These are phyloP conservation scores for Kodamaea fukazawae DNA, from an alignment of 805 yeast species.

Conservation along the genomic window DNA sequence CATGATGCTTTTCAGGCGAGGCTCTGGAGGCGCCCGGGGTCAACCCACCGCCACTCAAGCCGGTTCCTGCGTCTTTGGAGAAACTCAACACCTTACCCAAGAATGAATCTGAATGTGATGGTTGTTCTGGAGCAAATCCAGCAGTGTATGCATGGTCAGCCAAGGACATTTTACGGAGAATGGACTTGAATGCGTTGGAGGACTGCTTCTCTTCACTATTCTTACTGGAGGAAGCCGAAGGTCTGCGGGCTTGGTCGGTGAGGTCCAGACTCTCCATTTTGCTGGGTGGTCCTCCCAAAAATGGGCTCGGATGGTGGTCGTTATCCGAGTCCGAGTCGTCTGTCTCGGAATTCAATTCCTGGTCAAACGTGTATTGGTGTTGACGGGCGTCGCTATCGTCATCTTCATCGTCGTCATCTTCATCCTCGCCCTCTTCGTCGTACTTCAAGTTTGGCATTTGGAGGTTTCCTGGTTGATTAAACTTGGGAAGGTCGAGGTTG, in stretches of 20 bases:
- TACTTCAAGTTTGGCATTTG: slow-evolving; percentile 22
- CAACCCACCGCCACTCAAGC: slow-evolving; percentile 41
- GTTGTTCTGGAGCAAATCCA: slow-evolving; percentile 15
- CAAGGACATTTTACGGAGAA: slow-evolving; percentile 36
- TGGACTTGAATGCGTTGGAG: slow-evolving; percentile 18
- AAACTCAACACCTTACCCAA: slow-evolving; percentile 35
- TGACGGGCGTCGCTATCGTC: slow-evolving; percentile 11
- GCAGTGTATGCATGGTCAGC: slow-evolving; percentile 29
- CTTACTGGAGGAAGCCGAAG: slow-evolving; percentile 1
- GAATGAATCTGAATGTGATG: slow-evolving; percentile 35
- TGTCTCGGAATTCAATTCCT: slow-evolving; percentile 2
- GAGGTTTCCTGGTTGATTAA: too few species aligned
- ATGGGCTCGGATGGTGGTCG: not conserved
- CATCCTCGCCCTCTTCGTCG: slow-evolving; percentile 5
- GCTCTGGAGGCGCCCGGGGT: slow-evolving; percentile 37
- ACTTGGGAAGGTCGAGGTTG: slow-evolving; percentile 5
- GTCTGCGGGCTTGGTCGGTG: slow-evolving; percentile 3
- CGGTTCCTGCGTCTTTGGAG: slow-evolving; percentile 22
- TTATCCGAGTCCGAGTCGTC: slow-evolving; percentile 1
- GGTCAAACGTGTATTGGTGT: not conserved
- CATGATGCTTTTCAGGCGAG: slow-evolving; percentile 16
- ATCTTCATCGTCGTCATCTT: slow-evolving; percentile 12
- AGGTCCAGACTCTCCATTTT: not conserved
- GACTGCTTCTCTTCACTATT: slow-evolving; percentile 2
- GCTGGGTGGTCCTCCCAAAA: too few species aligned